Percentiles rank a stretch among this genome's conserved stretches.
phyloP scores from a whole-genome alignment of 371 early-diverging fungal species.

The Mortierella polycephala region DNA sequence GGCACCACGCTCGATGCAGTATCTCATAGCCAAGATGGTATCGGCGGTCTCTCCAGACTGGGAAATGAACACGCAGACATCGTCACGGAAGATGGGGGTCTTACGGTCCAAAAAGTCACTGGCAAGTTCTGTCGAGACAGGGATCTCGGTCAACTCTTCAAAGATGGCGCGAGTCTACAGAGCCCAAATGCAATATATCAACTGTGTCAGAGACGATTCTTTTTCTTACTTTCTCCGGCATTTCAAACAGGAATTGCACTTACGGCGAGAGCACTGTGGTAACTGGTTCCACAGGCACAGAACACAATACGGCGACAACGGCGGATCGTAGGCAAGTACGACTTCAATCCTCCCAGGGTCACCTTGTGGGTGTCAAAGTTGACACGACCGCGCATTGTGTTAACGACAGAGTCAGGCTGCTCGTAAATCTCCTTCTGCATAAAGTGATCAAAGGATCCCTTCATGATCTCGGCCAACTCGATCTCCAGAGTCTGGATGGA shows the following conservation, averaged over 20 bases:
- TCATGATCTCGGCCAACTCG: slow-evolving; percentile 98
- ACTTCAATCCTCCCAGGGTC: slow-evolving; percentile 93
- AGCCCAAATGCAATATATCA: neutral
- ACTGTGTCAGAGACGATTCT: neutral
- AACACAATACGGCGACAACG: slow-evolving; percentile 97
- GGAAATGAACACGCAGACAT: slow-evolving; percentile 98
- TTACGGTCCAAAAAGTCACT: slow-evolving; percentile 97
- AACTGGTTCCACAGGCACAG: slow-evolving; percentile 98
- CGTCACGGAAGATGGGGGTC: slow-evolving; percentile 98
- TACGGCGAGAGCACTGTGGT: slow-evolving; percentile 89
- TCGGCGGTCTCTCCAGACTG: slow-evolving; percentile 99
- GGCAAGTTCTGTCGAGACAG: slow-evolving; percentile 94
- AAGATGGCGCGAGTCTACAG: slow-evolving; percentile 92
- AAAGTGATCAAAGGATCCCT: slow-evolving; percentile 97
- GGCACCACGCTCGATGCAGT: slow-evolving; percentile 98
- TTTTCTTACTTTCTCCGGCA: too few species aligned
- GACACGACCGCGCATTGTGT: slow-evolving; percentile 99
- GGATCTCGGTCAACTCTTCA: slow-evolving; percentile 98
- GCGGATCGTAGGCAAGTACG: slow-evolving; percentile 91
- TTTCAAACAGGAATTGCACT: slow-evolving; percentile 61
- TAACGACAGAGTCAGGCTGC: slow-evolving; percentile 98
- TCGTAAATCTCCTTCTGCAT: slow-evolving; percentile 99
- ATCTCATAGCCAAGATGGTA: slow-evolving; percentile 97
- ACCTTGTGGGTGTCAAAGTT: slow-evolving; percentile 95
- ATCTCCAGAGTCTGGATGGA: slow-evolving; percentile 97